These are phyloP conservation scores for Pleoardoris graminearum DNA, from an alignment of 2,329 filamentous ascomycete genomes.

Conservation along the genomic window DNA sequence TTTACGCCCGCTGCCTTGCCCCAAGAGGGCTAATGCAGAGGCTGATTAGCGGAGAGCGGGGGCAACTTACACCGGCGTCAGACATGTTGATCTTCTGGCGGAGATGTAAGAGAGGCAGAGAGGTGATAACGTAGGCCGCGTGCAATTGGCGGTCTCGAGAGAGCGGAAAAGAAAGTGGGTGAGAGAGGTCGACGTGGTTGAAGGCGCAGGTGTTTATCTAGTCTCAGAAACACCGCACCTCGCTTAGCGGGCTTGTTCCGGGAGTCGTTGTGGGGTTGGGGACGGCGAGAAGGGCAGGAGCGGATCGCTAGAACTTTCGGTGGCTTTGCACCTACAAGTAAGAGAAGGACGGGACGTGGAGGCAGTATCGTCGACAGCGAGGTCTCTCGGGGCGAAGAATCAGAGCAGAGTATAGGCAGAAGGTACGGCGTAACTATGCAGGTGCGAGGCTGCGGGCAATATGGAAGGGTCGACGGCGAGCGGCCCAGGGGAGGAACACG, in stretches of 20 bases:
- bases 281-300: constrained; percentile 1
- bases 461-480: background rate
- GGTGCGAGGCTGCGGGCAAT: background rate
- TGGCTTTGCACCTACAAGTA: background rate
- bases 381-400: background rate
- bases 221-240: background rate
- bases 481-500: background rate
- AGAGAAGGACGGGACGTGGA: background rate
- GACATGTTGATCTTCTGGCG: constrained; percentile 24
- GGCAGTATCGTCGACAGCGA: background rate
- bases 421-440: background rate
- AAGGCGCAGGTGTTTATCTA: constrained; percentile 1
- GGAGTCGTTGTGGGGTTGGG: background rate
- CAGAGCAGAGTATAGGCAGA: background rate
- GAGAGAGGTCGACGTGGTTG: background rate
- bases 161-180: background rate
- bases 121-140: background rate
- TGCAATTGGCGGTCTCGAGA: constrained; percentile 7
- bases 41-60: background rate
- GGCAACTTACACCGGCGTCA: constrained; percentile 13
- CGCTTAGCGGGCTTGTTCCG: background rate
- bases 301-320: background rate
- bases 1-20: background rate
- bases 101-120: background rate
- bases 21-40: background rate